Evolutionary conservation across 116 monocot species (phyloP), one percentile per base, ranked within the genome.

Genomic region (Posidonia oceanica): DNA sequence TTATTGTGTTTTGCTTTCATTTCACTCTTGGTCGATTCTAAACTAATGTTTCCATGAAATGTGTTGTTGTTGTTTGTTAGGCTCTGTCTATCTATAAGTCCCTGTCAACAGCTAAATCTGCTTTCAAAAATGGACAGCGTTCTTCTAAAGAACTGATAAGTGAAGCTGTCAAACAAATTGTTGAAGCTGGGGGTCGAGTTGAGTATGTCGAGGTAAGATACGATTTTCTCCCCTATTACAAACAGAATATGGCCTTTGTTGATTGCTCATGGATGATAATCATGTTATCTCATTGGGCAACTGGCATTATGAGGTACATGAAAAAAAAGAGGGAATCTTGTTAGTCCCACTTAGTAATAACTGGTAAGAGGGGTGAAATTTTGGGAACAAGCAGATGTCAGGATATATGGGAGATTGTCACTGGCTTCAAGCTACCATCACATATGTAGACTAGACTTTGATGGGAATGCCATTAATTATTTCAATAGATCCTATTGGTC

Each of bases 201-300:
- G 95, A 91, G 74, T 95, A 91, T 88, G 88, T 80, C 60, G 91
- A 95, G 95, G 95, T 91, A 85, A 74, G 37, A 4, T 53, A 42
- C 8, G 42, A 58, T 39, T 66, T 42, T 3, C 40, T 66, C 53
- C 22, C 20, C 51, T 7, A 23, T 52, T 17, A 68, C 12, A 52
- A 15, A 68, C 21, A 22, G 15, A 68, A 0, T n/a, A 16, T 17
- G 38, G 1, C 41, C 10, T 21, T 14, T n/a, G 48, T 39, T 66
- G 66, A 39, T 64, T 37, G 38, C 15, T 39, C 36, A 17, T 44
- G 42, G 41, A 44, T 20, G 20, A 66, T 18, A 66, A 66, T 41
- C 5, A 36, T 29, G 36, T 61, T 48, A 48, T 10, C 48, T 48
- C 48, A 48, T 48, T 48, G 48, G 8, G 29, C 29, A 29, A 29